phyloP scores from a whole-genome alignment of 495 filamentous ascomycete genomes.

The Niebla homalea region DNA sequence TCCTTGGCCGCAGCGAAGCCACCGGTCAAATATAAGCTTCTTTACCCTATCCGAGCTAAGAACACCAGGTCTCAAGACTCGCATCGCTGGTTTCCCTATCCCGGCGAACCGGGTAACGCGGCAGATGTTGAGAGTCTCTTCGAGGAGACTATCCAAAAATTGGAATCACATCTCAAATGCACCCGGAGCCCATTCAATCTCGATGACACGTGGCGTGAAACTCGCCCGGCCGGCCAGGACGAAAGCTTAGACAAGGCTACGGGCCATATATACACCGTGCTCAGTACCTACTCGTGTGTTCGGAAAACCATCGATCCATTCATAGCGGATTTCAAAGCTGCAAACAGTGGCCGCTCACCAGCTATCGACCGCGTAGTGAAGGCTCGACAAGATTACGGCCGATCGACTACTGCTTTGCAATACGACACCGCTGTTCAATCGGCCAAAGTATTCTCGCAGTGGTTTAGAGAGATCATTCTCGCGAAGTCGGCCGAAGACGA shows the following conservation, averaged over 20 bases:
- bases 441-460: constrained; percentile 9
- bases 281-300: constrained; percentile 21
- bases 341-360: constrained; percentile 22
- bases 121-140: constrained; percentile 9
- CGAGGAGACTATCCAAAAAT: constrained; percentile 9
- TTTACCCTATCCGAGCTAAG: constrained; percentile 9
- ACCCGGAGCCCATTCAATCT: constrained; percentile 10
- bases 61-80: constrained; percentile 1
- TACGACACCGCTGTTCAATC: constrained; percentile 2
- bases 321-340: constrained; percentile 24
- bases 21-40: constrained; percentile 11
- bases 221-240: constrained; percentile 7
- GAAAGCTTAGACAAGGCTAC: constrained; percentile 17
- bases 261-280: constrained; percentile 16
- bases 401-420: neutral
- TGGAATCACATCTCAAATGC: constrained; percentile 14
- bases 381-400: constrained; percentile 14
- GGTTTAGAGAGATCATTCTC: constrained; percentile 11
- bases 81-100: constrained; percentile 8
- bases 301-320: constrained; percentile 20
- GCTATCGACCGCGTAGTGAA: constrained; percentile 21
- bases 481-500: neutral
- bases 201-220: constrained; percentile 12
- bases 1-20: neutral
- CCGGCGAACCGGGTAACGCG: neutral